phyloP scores from a whole-genome alignment of 352 stramenopile species.

The Phytopythium litorale region DNA sequence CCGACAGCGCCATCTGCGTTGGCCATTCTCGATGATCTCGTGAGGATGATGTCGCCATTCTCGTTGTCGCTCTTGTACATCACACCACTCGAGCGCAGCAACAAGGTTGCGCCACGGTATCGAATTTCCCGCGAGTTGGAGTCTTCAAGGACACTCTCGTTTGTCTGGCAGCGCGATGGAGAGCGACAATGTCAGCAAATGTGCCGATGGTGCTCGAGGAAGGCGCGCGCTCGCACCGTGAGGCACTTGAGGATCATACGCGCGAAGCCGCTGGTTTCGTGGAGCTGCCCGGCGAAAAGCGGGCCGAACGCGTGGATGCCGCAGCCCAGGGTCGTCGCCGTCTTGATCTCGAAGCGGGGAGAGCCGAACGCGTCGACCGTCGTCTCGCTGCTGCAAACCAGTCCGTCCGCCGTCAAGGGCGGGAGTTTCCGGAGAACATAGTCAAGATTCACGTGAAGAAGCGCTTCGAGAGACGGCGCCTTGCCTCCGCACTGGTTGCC shows the following conservation, averaged over 20 bases:
- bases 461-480: background rate
- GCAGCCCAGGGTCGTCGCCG: conserved; percentile 4
- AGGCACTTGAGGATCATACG: background rate
- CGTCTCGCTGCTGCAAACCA: background rate
- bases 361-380: background rate
- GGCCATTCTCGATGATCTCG: background rate
- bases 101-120: background rate
- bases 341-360: conserved; percentile 5
- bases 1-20: background rate
- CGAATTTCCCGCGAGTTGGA: background rate
- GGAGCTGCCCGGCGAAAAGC: background rate
- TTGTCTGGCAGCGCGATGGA: background rate
- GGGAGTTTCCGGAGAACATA: background rate
- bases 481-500: background rate
- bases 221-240: background rate
- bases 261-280: background rate
- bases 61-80: background rate
- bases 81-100: background rate
- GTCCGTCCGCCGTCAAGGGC: background rate
- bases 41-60: background rate
- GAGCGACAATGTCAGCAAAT: background rate
- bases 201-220: background rate
- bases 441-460: background rate
- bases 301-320: background rate
- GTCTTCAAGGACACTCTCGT: background rate